A percentile compares a stretch with the other conserved stretches of the same genome.
Conservation (phyloP, 805 yeast species). For the Saitoella complicata region DNA sequence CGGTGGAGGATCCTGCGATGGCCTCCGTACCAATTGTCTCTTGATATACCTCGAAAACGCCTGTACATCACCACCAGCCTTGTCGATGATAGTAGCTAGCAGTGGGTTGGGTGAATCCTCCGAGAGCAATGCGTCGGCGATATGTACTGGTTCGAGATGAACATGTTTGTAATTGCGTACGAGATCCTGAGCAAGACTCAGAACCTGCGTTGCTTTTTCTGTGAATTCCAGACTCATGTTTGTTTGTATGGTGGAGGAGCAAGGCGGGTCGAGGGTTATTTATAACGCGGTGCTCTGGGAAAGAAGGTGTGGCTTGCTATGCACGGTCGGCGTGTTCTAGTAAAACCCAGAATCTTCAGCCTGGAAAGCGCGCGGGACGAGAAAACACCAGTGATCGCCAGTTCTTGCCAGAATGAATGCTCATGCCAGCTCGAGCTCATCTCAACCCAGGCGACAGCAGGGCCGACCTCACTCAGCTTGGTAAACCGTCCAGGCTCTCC, state of each 20-base stretch:
- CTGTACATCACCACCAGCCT: conserved; percentile 78
- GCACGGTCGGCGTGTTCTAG: no score
- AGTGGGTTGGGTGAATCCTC: conserved; percentile 37
- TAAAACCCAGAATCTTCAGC: no score
- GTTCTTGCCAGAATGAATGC: no score
- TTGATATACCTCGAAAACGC: conserved; percentile 66
- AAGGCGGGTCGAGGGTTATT: no score
- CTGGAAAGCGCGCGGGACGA: no score
- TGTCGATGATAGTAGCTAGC: conserved; percentile 65
- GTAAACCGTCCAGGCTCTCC: no score
- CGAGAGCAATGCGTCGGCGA: conserved; percentile 68
- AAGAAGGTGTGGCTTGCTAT: no score
- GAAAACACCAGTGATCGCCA: no score
- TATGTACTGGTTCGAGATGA: conserved; percentile 73
- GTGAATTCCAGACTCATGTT: conserved; percentile 46
- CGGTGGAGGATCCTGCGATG: conserved; percentile 83
- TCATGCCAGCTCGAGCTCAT: no score
- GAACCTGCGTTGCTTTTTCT: conserved; percentile 74
- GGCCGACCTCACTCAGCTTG: no score
- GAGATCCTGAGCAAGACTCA: conserved; percentile 62
- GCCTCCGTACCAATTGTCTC: conserved; percentile 56
- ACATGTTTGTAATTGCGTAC: conserved; percentile 76
- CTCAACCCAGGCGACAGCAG: no score
- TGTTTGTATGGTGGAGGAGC: not conserved
- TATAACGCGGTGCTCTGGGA: no score